These are phyloP conservation scores for Neofusicoccum umdonicola DNA, from an alignment of 2,329 filamentous ascomycete species.

Conservation along the genomic window DNA sequence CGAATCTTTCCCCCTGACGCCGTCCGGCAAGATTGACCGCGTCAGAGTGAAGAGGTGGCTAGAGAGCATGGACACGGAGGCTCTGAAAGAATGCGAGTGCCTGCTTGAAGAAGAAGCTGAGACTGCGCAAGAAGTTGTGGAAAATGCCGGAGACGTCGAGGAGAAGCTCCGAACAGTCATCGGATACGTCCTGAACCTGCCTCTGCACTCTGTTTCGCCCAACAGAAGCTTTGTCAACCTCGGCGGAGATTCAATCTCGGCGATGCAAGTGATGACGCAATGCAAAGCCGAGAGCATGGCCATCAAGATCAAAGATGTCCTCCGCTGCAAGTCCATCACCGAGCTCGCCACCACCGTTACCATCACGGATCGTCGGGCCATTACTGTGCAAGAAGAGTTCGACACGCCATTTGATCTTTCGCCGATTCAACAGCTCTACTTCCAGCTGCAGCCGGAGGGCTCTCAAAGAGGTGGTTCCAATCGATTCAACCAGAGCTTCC, in stretches of 20 bases:
- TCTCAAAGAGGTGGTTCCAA: slow-evolving; percentile 20
- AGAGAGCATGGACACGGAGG: background rate
- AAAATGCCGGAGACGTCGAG: background rate
- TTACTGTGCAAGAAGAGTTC: slow-evolving; percentile 24
- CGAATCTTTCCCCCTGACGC: slow-evolving; percentile 1
- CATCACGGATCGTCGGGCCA: background rate
- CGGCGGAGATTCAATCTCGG: slow-evolving; percentile 34
- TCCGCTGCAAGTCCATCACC: background rate
- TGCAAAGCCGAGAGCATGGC: background rate
- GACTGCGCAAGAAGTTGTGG: background rate
- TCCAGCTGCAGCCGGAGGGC: slow-evolving; percentile 30
- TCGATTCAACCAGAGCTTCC: slow-evolving; percentile 36
- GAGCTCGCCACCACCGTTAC: background rate
- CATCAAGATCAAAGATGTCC: background rate
- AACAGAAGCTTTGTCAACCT: slow-evolving; percentile 28
- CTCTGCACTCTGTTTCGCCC: background rate
- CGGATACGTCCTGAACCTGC: background rate
- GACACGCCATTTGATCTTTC: slow-evolving; percentile 32
- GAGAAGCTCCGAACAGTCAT: background rate
- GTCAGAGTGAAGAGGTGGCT: background rate
- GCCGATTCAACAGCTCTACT: slow-evolving; percentile 34
- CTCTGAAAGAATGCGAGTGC: background rate
- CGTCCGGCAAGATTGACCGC: slow-evolving; percentile 4
- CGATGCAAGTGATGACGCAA: slow-evolving; percentile 27
- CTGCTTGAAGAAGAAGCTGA: background rate